phyloP scores from a whole-genome alignment of 495 filamentous ascomycete species.

The Aspergillus bridgeri region DNA sequence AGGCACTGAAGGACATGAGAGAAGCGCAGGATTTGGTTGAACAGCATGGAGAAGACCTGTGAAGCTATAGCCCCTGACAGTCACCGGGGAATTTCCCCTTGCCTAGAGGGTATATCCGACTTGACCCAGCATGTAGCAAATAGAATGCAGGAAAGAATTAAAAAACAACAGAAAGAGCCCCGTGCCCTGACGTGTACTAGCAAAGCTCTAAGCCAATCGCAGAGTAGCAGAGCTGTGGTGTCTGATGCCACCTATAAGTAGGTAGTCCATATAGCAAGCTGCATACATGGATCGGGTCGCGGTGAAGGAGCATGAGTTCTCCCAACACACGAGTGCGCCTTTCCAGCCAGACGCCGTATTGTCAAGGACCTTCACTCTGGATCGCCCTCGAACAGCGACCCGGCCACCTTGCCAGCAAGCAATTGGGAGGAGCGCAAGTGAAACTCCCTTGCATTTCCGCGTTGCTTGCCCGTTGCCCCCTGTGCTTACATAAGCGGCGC shows the following conservation, averaged over 20 bases:
- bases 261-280: background rate
- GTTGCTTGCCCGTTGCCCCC: background rate
- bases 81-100: background rate
- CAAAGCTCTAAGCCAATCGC: background rate
- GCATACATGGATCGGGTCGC: background rate
- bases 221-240: too few relatives aligned
- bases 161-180: background rate
- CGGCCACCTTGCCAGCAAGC: background rate
- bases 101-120: too few relatives aligned
- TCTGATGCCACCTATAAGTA: too few relatives aligned
- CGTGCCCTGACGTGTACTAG: background rate
- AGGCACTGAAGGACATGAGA: background rate
- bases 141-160: background rate
- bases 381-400: background rate
- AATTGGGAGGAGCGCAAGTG: background rate
- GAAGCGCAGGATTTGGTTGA: conserved; percentile 1
- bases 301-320: background rate
- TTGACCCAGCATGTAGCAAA: background rate
- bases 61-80: background rate
- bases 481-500: conserved; percentile 12
- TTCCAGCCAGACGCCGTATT: background rate
- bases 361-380: background rate
- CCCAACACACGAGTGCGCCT: background rate
- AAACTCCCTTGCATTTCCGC: background rate
- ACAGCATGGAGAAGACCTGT: conserved; percentile 14